Evolutionary conservation across 2,329 filamentous ascomycete genomes (phyloP).

Genomic region (Pseudogymnoascus sp.): DNA sequence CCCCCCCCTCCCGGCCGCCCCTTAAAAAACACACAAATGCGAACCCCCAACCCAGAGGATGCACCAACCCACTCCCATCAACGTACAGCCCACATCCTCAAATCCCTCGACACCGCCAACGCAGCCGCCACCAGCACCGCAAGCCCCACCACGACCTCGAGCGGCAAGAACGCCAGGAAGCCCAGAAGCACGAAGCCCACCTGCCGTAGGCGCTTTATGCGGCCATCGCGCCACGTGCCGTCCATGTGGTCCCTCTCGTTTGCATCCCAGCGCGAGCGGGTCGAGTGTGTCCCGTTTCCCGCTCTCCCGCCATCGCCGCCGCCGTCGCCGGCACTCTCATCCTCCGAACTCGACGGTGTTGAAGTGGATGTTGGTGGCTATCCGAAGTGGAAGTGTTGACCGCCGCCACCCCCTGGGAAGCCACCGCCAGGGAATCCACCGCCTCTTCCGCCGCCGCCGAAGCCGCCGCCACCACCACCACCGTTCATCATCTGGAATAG

Average conservation of each 20-base stretch:
- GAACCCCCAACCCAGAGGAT: background rate
- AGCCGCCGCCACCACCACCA: constrained; percentile 39
- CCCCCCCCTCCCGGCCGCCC: too few relatives aligned
- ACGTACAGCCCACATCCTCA: constrained; percentile 5
- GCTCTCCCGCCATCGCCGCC: background rate
- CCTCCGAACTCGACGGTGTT: background rate
- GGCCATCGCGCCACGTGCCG: background rate
- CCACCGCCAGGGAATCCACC: too few relatives aligned
- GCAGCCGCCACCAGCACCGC: background rate
- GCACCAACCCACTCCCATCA: background rate
- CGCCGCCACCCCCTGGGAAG: background rate
- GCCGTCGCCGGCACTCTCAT: background rate
- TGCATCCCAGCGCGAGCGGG: background rate
- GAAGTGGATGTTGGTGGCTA: background rate
- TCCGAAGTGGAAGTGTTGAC: constrained; percentile 10
- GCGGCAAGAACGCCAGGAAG: background rate
- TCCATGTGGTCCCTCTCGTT: background rate
- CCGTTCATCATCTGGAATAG: constrained; percentile 78
- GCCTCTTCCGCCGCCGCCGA: constrained; percentile 44
- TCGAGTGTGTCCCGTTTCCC: background rate
- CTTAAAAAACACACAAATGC: background rate
- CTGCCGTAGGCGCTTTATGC: background rate
- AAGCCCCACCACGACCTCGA: background rate
- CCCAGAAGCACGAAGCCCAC: background rate
- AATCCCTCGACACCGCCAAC: background rate